Base-by-base conservation (phyloP, 1,284 basidiomycete species). In the Mycosarcoma maydis region DNA sequence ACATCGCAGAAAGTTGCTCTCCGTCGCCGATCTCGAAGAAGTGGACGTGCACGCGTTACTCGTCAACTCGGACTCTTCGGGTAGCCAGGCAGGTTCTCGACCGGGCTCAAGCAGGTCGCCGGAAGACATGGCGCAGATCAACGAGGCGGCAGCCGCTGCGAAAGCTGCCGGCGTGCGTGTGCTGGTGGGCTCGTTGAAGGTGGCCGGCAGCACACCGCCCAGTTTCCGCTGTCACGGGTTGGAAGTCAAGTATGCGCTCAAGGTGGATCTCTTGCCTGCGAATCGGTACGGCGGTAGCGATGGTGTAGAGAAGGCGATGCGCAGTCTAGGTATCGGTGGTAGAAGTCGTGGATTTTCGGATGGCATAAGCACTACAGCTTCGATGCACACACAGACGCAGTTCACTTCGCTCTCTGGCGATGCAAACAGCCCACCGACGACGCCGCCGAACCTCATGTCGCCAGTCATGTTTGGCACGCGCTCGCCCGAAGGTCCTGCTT, bases 171-270 rank as follows among this genome's bases (percentile, higher is more conserved):
- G 76, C 4, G 56, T 78, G 6, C 64, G 76, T 16, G 70, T 77
- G 16, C 41, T 78, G 19, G 66, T 71, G 8, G 76, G 74, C 30
- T 57, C 64, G 36, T 39, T 78, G 30, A 70, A 68, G 38, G 55
- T 78, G n/a, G 49, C 55, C 6, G 61, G 60, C 17, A 58, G 56
- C 20, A 62, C 70, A 16, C 73, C 76, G 9, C 75, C 76, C 13
- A 60, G 60, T 29, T 78, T 78, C 54, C 52, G 76, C 14, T 73
- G 73, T 49, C 76, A 78, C 37, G 75, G 75, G 5, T 64, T 78
- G 24, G 76, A 78, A 54, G 69, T 78, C 55, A 76, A 76, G 52
- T 78, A 78, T 38, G 75, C 75, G 29, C 51, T 78, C 67, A 78
- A 78, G 56, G 58, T 78, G 29, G 76, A 78, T 45, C 57, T 78